Conservation (phyloP, 192 early-diverging fungal genomes). For the Kappamyces sp. region DNA sequence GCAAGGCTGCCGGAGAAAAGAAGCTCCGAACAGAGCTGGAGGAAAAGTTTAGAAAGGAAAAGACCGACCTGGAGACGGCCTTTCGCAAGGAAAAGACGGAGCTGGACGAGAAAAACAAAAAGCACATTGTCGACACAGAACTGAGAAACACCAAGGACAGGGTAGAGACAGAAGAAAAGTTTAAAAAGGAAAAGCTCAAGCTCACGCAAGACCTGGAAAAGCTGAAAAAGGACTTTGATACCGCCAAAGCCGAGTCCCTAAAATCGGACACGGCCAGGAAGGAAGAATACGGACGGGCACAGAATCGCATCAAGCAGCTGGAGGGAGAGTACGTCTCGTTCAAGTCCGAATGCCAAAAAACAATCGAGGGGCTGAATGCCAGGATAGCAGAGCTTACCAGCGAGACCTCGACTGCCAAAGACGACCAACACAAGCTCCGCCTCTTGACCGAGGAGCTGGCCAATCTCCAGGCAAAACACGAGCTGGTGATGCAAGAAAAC, state of each 20-base stretch:
- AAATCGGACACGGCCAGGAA: constrained; percentile 34
- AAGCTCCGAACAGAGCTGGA: constrained; percentile 9
- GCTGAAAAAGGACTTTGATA: constrained; percentile 36
- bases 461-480: neutral
- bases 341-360: constrained; percentile 28
- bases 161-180: constrained; percentile 31
- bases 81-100: constrained; percentile 29
- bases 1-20: constrained; percentile 17
- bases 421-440: constrained; percentile 23
- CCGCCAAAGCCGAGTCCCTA: constrained; percentile 27
- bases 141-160: constrained; percentile 19
- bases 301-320: constrained; percentile 24
- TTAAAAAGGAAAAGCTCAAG: constrained; percentile 33
- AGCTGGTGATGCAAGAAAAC: constrained; percentile 8
- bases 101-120: constrained; percentile 38
- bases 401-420: constrained; percentile 7
- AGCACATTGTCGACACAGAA: constrained; percentile 18
- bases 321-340: constrained; percentile 24
- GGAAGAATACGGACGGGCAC: constrained; percentile 33
- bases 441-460: constrained; percentile 28
- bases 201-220: constrained; percentile 36
- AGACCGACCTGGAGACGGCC: constrained; percentile 22
- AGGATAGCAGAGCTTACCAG: constrained; percentile 14
- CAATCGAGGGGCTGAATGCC: constrained; percentile 18
- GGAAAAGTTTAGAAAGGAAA: constrained; percentile 12